phyloP scores from a whole-genome alignment of 345 rosid species.

The Citrus hindsii region DNA sequence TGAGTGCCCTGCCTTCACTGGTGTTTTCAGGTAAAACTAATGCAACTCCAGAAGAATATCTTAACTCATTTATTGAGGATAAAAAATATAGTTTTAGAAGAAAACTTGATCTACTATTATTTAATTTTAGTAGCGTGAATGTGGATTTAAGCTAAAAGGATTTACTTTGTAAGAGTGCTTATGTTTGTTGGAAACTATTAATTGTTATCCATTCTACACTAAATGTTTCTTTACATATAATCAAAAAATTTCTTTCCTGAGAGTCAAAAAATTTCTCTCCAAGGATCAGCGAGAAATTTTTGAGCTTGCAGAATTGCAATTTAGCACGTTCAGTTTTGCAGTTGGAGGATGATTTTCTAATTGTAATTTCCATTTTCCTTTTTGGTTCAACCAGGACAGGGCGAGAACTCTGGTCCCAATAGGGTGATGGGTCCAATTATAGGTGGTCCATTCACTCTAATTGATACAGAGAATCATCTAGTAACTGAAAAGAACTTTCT shows the following conservation, averaged over 20 bases:
- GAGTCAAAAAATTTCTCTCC: background rate
- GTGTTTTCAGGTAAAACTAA: background rate
- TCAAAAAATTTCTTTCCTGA: background rate
- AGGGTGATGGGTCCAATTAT: slow-evolving; percentile 55
- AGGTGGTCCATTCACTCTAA: slow-evolving; percentile 76
- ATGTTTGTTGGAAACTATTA: background rate
- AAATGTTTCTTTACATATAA: too few relatives aligned
- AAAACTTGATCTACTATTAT: background rate
- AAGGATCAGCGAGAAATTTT: background rate
- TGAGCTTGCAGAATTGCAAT: background rate
- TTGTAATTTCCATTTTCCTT: background rate
- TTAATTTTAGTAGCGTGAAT: too few relatives aligned
- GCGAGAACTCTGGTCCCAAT: slow-evolving; percentile 13
- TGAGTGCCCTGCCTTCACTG: background rate
- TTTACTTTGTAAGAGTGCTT: background rate
- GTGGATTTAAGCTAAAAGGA: background rate
- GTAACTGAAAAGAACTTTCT: slow-evolving; percentile 53
- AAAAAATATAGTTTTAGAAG: background rate
- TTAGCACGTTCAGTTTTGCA: background rate
- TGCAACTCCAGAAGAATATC: background rate
- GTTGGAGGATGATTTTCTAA: background rate
- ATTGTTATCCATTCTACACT: too few relatives aligned
- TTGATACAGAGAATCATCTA: slow-evolving; percentile 46
- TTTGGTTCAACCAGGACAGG: slow-evolving; percentile 36
- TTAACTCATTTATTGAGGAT: background rate